Percentiles rank a stretch among this genome's conserved stretches.
phyloP scores from a whole-genome alignment of 2,329 filamentous ascomycete genomes.

The Aspergillus sp. region DNA sequence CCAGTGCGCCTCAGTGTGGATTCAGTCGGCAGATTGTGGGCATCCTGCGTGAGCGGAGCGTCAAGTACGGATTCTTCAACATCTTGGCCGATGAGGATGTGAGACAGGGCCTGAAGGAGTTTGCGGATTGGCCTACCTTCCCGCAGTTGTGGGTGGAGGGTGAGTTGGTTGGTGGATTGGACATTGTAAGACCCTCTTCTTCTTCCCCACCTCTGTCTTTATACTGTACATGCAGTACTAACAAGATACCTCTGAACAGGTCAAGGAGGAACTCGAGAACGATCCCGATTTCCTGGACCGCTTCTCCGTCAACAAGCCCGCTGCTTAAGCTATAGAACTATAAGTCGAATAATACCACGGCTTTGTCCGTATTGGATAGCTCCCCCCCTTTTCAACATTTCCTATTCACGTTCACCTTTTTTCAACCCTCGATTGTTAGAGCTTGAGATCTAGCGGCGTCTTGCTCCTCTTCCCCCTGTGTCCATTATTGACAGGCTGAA shows the following conservation, averaged over 20 bases:
- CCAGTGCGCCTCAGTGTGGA: slow-evolving; percentile 81
- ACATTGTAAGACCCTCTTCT: slow-evolving; percentile 73
- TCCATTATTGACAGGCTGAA: not conserved
- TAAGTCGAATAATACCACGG: slow-evolving; percentile 15
- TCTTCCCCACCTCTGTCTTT: not conserved
- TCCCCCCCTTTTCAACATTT: not conserved
- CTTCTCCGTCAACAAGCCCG: slow-evolving; percentile 57
- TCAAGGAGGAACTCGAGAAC: slow-evolving; percentile 89
- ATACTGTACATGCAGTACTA: slow-evolving; percentile 12
- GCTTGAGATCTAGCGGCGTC: not conserved
- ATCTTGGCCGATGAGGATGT: slow-evolving; percentile 98
- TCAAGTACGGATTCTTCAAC: slow-evolving; percentile 99
- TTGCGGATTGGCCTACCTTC: slow-evolving; percentile 97
- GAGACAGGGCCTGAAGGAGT: slow-evolving; percentile 92
- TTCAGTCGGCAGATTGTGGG: slow-evolving; percentile 89
- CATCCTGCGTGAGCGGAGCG: slow-evolving; percentile 81
- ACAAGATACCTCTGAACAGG: slow-evolving; percentile 52
- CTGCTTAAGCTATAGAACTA: slow-evolving; percentile 13
- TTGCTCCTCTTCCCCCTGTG: not conserved
- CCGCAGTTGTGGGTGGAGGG: slow-evolving; percentile 92
- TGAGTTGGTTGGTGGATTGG: slow-evolving; percentile 87
- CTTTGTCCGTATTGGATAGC: not conserved
- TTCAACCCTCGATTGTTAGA: not conserved
- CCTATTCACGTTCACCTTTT: not conserved
- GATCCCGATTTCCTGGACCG: slow-evolving; percentile 79